Conservation (phyloP, 805 yeast species). For the Ogataea sp. region DNA sequence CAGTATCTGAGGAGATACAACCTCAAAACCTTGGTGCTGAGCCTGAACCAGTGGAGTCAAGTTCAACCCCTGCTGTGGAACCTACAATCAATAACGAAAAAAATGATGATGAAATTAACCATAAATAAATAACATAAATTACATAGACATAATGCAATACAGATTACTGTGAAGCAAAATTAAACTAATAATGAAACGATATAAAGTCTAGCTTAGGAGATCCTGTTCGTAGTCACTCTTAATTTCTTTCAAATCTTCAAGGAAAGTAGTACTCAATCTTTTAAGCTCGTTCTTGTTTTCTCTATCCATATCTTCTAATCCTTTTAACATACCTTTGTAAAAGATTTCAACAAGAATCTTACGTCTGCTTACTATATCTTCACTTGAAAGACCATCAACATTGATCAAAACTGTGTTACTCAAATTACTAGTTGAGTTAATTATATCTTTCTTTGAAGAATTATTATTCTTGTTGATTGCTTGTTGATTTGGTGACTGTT, state of each 20-base stretch:
- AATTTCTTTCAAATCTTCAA: constrained; percentile 10
- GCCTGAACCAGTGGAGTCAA: too few species aligned
- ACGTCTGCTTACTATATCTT: constrained; percentile 51
- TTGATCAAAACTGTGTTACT: constrained; percentile 18
- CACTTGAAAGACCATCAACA: constrained; percentile 42
- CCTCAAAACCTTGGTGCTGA: constrained; percentile 2
- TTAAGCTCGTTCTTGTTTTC: constrained; percentile 36
- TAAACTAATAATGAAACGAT: background rate
- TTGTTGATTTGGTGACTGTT: background rate
- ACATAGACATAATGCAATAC: too few species aligned
- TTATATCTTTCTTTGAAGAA: background rate
- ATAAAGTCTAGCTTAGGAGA: constrained; percentile 1
- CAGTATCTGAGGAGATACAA: background rate
- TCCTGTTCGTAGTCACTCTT: constrained; percentile 12
- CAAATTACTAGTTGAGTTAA: background rate
- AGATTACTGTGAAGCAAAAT: background rate
- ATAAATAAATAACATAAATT: background rate
- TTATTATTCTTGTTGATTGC: background rate
- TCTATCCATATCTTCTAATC: constrained; percentile 41
- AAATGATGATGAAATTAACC: background rate
- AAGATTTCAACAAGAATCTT: constrained; percentile 48
- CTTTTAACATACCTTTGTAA: constrained; percentile 36
- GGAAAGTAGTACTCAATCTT: constrained; percentile 8
- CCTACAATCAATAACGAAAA: background rate
- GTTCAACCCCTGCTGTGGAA: background rate